Evolutionary conservation across 2,329 filamentous ascomycete species (phyloP), one percentile per base, ranked within the genome.

Genomic region (Hymenoscyphus repandus): DNA sequence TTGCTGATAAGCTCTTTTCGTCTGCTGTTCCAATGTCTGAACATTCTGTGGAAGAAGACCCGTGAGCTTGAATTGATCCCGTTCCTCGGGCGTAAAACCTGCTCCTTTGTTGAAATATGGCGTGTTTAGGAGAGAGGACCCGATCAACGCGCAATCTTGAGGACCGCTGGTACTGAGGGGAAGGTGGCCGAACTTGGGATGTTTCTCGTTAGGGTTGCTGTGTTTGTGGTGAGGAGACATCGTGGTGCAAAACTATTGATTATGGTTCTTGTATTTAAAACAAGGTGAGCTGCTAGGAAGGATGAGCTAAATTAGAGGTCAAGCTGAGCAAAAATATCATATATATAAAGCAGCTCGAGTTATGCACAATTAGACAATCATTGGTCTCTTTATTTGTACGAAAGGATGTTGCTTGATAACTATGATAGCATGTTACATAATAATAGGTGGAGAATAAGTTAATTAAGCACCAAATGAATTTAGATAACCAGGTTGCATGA

Each of bases 21-120:
- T 80, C 65, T 95, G 90, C 62, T 89, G 81, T 4, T 91, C 85
- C 5, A 95, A 75, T 0, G 81, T 86, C 64, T 92, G 86, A 6
- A 89, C 72, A 62, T 83, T 78, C 7, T 79, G 74, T 0, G 90
- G 90, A 0, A 95, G 72, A 6, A 95, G 71, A 3, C 89, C 87
- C 15, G 81, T 77, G 1, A 95, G 77, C 31, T 80, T 79, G 66
- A 95, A 95, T 0, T 72, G 70, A 2, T 72, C 69, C 10, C 90
- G 80, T 63, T 95, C 90, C 27, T 86, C 70, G 0, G 72, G 61
- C 0, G 86, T 78, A 59, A 92, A 92, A 0, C 83, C 88, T 2
- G 88, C 90, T 30, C 90, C 90, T 68, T 93, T 93, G 72, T 95
- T 95, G 70, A 90, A 84, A 60, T 79, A 82, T 1, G 84, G 76